Evolutionary conservation across 331 rosid species (phyloP).

Genomic region (Quercus lobata): DNA sequence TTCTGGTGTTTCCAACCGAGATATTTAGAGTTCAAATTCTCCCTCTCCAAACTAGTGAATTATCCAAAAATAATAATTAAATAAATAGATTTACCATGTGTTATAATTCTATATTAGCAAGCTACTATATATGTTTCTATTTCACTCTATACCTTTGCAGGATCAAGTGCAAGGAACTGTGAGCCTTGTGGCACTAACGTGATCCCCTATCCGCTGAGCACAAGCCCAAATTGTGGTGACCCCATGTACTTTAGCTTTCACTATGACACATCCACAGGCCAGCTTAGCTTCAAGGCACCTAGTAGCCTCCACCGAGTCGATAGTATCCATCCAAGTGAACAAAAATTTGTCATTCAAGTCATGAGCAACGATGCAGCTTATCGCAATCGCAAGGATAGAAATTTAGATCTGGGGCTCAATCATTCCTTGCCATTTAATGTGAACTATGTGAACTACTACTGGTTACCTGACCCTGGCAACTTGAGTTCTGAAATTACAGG

Average conservation of each 20-base stretch:
- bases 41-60: too few relatives aligned
- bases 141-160: conserved; percentile 25
- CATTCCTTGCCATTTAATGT: conserved; percentile 5
- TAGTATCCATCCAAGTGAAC: neutral
- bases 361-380: neutral
- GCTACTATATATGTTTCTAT: too few relatives aligned
- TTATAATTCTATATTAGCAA: neutral
- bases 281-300: neutral
- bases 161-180: conserved; percentile 23
- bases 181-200: conserved; percentile 37
- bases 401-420: neutral
- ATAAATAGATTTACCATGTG: neutral
- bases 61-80: too few relatives aligned
- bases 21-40: too few relatives aligned
- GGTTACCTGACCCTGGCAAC: neutral
- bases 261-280: conserved; percentile 4
- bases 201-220: conserved; percentile 58
- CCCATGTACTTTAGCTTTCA: conserved; percentile 29
- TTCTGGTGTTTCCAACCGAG: too few relatives aligned
- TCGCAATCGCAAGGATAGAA: fast-evolving
- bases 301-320: conserved; percentile 1
- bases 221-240: conserved; percentile 39
- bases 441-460: too few relatives aligned
- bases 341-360: conserved; percentile 11
- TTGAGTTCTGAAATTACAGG: neutral